Base-by-base conservation (phyloP, 805 yeast species). In the Schizosaccharomyces lindneri region DNA sequence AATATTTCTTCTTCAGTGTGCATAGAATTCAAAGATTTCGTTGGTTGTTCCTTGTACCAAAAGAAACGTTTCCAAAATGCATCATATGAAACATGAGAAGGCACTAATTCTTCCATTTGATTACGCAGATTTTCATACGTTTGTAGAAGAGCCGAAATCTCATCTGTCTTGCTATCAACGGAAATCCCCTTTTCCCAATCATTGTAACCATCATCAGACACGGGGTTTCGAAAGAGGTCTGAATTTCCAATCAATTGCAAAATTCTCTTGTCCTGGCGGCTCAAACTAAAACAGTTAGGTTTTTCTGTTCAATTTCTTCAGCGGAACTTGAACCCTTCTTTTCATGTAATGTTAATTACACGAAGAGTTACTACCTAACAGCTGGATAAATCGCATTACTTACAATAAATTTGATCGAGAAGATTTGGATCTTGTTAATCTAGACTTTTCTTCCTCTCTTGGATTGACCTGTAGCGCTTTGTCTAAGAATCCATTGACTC, bases 11-110 rank as follows among this genome's bases (percentile, higher is more conserved):
- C 59, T 43, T 60, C 69, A 65, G 0, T 60, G 70, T 7, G 69
- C 67, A 31, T 62, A 62, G 9, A 65, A 71, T 59, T 55, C 68
- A 29, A 65, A 65, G 4, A 59, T 6, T 17, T 21, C 19, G 21
- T 19, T 19, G 51, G 41, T 19, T 19, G 55, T 43, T 43, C 61
- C 41, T 43, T 43, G 36, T 43, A 27, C 43, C 24, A 62, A 55
- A 61, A 1, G 55, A 51, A 7, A 55, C 51, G 6, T 48, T 39
- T n/a, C 55, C 57, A 15, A 62, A 55, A 32, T 9, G 43, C 48
- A 11, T 46, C 48, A 21, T 59, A 59, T 6, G 59, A 19, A 31
- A 59, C 61, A 6, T 21, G 19, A 9, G 27, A 24, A 15, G 61
- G 61, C n/a, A 59, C 61, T 11, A 59, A 48, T 15, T 27, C 1